Evolutionary conservation across 192 early-diverging fungal species (phyloP), one percentile per base, ranked within the genome.

Genomic region (Umbelopsis ramanniana): DNA sequence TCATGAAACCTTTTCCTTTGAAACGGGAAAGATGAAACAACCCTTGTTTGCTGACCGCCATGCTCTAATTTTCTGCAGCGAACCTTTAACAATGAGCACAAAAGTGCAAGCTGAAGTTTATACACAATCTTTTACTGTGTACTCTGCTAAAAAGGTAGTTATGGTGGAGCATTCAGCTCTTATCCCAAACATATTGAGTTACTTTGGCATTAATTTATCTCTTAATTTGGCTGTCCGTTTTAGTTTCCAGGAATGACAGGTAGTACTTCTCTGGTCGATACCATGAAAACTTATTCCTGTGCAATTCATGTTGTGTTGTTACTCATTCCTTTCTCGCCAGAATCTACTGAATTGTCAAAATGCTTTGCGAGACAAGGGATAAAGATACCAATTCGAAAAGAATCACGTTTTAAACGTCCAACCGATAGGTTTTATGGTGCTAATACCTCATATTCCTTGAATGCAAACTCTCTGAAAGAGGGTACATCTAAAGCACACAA

Each of bases 371-470:
- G 77, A 35, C 91, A 93, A 79, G 91, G 91, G 24, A 93, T 92
- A 73, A 93, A 93, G 75, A 92, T 93, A 68, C 86, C 89, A 14
- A 92, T 92, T 69, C 83, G 92, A 37, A 92, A 91, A 68, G 82
- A 84, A 48, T 74, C 53, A 48, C n/a, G 45, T 8, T 68, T 47
- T n/a, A 68, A 68, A 48, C 67, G 67, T 23, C 24, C 67, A 21
- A 17, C 67, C 14, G 69, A 70, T 26, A 50, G 35, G 47, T 52
- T 48, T 53, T 53, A 70, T 46, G 57, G 57, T 63, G 57, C 57
- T 63, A 63, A 63, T 63, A 29, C 57, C 57, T 63, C 35, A 63
- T 19, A 63, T 63, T 63, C 57, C 15, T 3, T 63, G 57, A 63
- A 37, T 63, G 57, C 26, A 29, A 1, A 14, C 15, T 33, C 57